These are phyloP conservation scores for Circinella umbellata DNA, from an alignment of 371 early-diverging fungal species.

Conservation along the genomic window DNA sequence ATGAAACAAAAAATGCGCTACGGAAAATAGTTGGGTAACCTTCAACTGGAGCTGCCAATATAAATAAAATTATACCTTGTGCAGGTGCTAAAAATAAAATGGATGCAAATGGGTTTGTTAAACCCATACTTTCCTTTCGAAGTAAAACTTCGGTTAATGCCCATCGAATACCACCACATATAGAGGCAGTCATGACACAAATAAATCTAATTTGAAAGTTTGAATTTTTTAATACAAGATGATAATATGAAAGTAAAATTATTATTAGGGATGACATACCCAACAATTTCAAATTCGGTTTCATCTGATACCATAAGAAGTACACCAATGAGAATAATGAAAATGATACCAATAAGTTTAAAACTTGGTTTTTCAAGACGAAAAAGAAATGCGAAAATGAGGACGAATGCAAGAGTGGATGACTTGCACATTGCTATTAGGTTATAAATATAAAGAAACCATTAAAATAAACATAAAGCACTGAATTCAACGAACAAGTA, in stretches of 20 bases:
- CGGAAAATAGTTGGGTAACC: constrained; percentile 61
- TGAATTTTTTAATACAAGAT: no score
- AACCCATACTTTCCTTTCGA: constrained; percentile 70
- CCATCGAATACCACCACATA: constrained; percentile 86
- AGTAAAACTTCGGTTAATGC: constrained; percentile 89
- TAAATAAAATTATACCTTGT: constrained; percentile 67
- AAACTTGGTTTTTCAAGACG: constrained; percentile 77
- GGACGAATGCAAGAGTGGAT: constrained; percentile 84
- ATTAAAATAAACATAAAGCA: neutral
- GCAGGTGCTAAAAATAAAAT: constrained; percentile 79
- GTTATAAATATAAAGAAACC: constrained; percentile 4
- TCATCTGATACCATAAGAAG: constrained; percentile 86
- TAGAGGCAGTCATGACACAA: constrained; percentile 80
- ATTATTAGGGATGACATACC: neutral
- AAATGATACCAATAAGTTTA: constrained; percentile 72
- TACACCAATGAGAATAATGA: constrained; percentile 80
- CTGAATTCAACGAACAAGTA: no score
- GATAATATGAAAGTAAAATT: no score
- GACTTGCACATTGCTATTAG: constrained; percentile 89
- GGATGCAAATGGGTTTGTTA: constrained; percentile 85
- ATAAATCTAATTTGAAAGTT: constrained; percentile 28
- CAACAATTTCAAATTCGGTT: constrained; percentile 63
- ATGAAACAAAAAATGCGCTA: constrained; percentile 51
- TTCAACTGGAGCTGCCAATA: constrained; percentile 68
- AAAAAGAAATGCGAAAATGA: constrained; percentile 89